phyloP scores from a whole-genome alignment of 2,329 filamentous ascomycete species.

The Arthrobotrys pseudoclavata region DNA sequence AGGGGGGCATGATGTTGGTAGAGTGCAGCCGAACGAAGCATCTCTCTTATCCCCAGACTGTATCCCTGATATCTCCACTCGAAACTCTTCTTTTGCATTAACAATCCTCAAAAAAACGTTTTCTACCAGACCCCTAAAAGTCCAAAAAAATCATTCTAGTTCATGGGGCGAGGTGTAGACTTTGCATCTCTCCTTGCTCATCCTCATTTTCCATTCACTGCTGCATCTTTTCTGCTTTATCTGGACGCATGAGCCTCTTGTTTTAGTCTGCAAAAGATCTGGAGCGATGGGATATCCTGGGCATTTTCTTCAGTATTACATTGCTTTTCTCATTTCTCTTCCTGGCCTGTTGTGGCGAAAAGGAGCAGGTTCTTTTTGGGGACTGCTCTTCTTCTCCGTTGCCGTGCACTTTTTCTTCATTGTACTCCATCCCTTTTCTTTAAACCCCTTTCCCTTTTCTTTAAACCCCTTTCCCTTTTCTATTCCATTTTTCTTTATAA shows the following conservation, averaged over 20 bases:
- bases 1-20: constrained; percentile 4
- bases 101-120: constrained; percentile 11
- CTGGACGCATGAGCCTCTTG: constrained; percentile 54
- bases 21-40: constrained; percentile 15
- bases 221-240: constrained; percentile 59
- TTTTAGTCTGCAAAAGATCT: constrained; percentile 59
- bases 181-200: background rate
- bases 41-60: constrained; percentile 34
- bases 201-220: constrained; percentile 36
- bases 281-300: constrained; percentile 60
- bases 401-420: constrained; percentile 16
- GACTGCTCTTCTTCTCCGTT: constrained; percentile 20
- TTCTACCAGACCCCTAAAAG: constrained; percentile 27
- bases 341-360: constrained; percentile 30
- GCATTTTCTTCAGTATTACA: constrained; percentile 42
- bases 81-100: constrained; percentile 34
- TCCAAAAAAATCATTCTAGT: constrained; percentile 38
- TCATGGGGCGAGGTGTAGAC: background rate
- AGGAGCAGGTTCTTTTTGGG: constrained; percentile 17
- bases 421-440: constrained; percentile 23
- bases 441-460: background rate
- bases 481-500: constrained; percentile 24
- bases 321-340: constrained; percentile 19
- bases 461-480: constrained; percentile 12
- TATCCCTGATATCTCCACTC: constrained; percentile 47